A percentile compares a stretch with the other conserved stretches of the same genome.
Evolutionary conservation across 345 rosid species (phyloP).

Genomic region (Brassica nigra): DNA sequence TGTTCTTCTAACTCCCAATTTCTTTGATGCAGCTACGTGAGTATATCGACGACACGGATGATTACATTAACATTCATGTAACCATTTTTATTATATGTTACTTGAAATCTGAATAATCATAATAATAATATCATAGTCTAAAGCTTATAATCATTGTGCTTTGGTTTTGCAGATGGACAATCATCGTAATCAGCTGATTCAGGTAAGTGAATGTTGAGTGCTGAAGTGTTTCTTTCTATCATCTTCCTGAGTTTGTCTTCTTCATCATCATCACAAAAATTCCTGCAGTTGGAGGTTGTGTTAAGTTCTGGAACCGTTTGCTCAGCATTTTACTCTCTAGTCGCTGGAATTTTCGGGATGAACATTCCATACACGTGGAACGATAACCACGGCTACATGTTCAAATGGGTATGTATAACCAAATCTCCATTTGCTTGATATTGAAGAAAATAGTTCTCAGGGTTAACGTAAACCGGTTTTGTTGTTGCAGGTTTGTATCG

Average conservation of each 20-base stretch:
- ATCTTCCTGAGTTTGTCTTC: background rate
- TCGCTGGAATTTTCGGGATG: conserved; percentile 89
- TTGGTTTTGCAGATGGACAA: conserved; percentile 75
- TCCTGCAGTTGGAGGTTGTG: conserved; percentile 74
- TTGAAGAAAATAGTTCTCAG: background rate
- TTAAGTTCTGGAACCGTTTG: conserved; percentile 77
- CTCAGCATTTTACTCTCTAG: conserved; percentile 66
- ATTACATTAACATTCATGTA: conserved; percentile 96
- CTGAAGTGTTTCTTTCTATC: background rate
- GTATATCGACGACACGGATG: conserved; percentile 95
- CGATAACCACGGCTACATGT: conserved; percentile 60
- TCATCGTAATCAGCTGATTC: conserved; percentile 95
- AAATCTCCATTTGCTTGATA: background rate
- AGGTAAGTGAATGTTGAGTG: conserved; percentile 50
- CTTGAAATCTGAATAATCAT: conserved; percentile 3
- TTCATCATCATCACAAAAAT: conserved; percentile 16
- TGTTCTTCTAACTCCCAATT: background rate
- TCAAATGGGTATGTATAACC: conserved; percentile 65
- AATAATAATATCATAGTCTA: background rate
- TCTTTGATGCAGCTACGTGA: conserved; percentile 78
- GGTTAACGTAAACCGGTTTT: background rate
- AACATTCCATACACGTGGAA: conserved; percentile 95
- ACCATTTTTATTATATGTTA: background rate
- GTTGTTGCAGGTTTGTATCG: conserved; percentile 59
- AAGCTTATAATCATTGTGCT: background rate